Conservation (phyloP, 208 protist genomes). For the Acanthamoeba triangularis region DNA sequence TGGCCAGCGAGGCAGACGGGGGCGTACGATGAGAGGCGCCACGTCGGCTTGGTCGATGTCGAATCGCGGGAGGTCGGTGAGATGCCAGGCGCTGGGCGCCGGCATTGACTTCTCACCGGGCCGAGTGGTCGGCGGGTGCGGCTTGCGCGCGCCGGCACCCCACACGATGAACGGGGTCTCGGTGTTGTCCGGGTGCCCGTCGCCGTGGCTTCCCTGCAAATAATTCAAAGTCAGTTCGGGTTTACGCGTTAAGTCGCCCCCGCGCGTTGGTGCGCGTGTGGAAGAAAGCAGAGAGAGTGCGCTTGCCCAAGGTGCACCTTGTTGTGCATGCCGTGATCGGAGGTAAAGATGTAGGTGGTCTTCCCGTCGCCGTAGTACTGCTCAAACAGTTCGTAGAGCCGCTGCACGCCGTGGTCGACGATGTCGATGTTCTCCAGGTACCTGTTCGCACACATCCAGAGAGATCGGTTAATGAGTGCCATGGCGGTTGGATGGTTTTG, state of each 20-base stretch:
- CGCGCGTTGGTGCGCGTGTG: not conserved
- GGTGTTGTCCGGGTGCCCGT: constrained; percentile 89
- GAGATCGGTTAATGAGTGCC: not conserved
- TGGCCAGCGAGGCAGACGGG: not conserved
- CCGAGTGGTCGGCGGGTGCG: not conserved
- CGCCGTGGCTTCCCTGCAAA: constrained; percentile 83
- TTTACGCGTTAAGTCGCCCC: not conserved
- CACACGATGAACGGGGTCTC: constrained; percentile 88
- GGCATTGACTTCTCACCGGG: not conserved
- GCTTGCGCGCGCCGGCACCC: constrained; percentile 75
- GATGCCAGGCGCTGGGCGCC: constrained; percentile 79
- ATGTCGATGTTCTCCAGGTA: constrained; percentile 83
- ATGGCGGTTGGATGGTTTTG: not conserved
- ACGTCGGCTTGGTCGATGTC: constrained; percentile 90
- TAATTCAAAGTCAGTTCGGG: too few relatives aligned
- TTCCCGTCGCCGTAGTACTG: constrained; percentile 83
- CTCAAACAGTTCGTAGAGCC: constrained; percentile 79
- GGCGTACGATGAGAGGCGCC: constrained; percentile 86
- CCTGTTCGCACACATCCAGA: not conserved
- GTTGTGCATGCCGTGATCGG: constrained; percentile 92
- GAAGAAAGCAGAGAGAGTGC: too few relatives aligned
- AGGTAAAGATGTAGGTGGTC: constrained; percentile 91
- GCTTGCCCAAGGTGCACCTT: constrained; percentile 77
- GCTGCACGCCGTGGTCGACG: constrained; percentile 87
- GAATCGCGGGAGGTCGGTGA: constrained; percentile 50